phyloP scores from a whole-genome alignment of 2,329 filamentous ascomycete genomes.

The Ceratocystis lukuohia region DNA sequence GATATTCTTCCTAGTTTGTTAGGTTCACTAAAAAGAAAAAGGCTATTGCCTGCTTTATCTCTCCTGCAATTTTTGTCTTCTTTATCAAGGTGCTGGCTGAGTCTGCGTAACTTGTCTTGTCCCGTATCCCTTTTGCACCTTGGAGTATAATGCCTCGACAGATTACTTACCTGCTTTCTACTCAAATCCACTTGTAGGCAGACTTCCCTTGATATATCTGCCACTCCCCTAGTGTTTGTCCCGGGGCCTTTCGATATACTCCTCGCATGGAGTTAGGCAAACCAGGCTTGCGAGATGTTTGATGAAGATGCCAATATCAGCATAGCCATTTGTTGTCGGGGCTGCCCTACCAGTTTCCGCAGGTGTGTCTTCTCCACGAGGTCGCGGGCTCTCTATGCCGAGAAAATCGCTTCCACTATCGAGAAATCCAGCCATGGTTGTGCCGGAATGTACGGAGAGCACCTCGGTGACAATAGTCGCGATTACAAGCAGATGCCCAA shows the following conservation, averaged over 20 bases:
- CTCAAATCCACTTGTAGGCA: too few relatives aligned
- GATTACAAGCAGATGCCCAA: slow-evolving; percentile 56
- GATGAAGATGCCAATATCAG: slow-evolving; percentile 44
- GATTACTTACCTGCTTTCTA: too few relatives aligned
- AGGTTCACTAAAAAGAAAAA: too few relatives aligned
- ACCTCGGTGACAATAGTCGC: slow-evolving; percentile 50
- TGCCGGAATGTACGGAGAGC: slow-evolving; percentile 52
- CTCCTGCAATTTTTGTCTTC: background rate
- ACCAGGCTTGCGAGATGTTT: slow-evolving; percentile 29
- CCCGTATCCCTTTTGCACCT: too few relatives aligned
- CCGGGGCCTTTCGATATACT: slow-evolving; percentile 30
- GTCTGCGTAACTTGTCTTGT: too few relatives aligned
- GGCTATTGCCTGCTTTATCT: background rate
- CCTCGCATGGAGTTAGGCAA: slow-evolving; percentile 38
- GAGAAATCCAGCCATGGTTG: slow-evolving; percentile 51
- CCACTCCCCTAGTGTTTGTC: slow-evolving; percentile 42
- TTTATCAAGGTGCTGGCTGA: background rate
- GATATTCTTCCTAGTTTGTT: background rate
- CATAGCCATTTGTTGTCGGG: slow-evolving; percentile 65
- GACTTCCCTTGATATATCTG: slow-evolving; percentile 31
- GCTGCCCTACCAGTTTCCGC: slow-evolving; percentile 50
- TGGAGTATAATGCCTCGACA: too few relatives aligned
- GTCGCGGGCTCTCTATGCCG: slow-evolving; percentile 45
- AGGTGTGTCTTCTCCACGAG: slow-evolving; percentile 38
- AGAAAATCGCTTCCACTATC: slow-evolving; percentile 51